phyloP scores from a whole-genome alignment of 108 stramenopile species.

The Nitzschia palea region DNA sequence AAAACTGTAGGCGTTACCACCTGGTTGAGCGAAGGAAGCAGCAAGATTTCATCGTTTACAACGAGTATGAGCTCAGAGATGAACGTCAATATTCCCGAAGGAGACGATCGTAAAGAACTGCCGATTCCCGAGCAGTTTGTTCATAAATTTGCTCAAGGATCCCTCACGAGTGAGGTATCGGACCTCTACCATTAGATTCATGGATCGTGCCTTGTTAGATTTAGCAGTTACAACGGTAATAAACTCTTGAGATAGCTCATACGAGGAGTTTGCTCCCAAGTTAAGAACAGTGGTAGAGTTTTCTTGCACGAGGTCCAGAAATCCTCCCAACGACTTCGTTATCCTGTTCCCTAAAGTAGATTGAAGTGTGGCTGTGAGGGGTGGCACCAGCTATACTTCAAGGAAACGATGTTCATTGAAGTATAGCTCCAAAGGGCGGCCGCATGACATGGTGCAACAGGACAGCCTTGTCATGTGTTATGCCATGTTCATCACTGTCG shows the following conservation, averaged over 20 bases:
- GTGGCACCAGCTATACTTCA: background rate
- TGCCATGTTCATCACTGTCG: slow-evolving; percentile 75
- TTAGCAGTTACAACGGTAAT: too few species aligned
- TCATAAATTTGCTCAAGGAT: slow-evolving; percentile 72
- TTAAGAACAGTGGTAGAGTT: too few species aligned
- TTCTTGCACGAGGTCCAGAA: too few species aligned
- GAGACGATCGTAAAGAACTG: slow-evolving; percentile 87
- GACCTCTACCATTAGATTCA: slow-evolving; percentile 88
- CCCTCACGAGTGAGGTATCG: slow-evolving; percentile 78
- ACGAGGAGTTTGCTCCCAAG: too few species aligned
- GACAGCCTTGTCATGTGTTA: slow-evolving; percentile 82
- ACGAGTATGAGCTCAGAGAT: slow-evolving; percentile 94
- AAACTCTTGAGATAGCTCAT: too few species aligned
- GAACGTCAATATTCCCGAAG: slow-evolving; percentile 94
- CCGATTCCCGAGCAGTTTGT: slow-evolving; percentile 98
- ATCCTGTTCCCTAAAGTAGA: too few species aligned
- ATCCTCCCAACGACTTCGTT: too few species aligned
- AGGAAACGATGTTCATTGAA: background rate
- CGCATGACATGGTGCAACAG: slow-evolving; percentile 71
- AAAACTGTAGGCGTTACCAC: slow-evolving; percentile 94
- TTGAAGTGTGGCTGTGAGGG: too few species aligned
- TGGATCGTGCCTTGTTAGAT: too few species aligned
- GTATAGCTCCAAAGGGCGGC: slow-evolving; percentile 40
- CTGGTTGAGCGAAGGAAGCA: slow-evolving; percentile 79
- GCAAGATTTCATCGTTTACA: slow-evolving; percentile 69